Evolutionary conservation across 164 flowering plant species (phyloP).

Genomic region (Sextonia rubra): DNA sequence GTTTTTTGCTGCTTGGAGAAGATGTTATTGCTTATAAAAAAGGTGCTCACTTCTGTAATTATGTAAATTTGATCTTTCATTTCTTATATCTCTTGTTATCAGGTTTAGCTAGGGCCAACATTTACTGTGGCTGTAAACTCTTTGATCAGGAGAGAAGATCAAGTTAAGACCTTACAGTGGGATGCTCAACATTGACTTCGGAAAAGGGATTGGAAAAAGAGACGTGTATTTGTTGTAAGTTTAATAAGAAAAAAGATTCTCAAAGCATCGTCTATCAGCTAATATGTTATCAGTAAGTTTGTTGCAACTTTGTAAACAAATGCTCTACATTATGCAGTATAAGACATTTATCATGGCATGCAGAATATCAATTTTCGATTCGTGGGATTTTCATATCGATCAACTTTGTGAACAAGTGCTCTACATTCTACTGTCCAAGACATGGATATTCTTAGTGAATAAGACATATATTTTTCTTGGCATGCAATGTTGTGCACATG

Average conservation of each 20-base stretch:
- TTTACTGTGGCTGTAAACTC: background rate
- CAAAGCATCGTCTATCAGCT: slow-evolving; percentile 1
- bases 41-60: slow-evolving; percentile 42
- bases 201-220: slow-evolving; percentile 80
- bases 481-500: no score
- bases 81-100: background rate
- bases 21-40: slow-evolving; percentile 87
- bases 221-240: slow-evolving; percentile 95
- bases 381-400: no score
- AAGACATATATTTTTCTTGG: background rate
- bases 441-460: background rate
- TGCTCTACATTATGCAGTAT: background rate
- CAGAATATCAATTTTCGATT: background rate
- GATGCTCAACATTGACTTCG: slow-evolving; percentile 87
- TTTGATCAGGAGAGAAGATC: slow-evolving; percentile 62
- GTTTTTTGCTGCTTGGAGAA: slow-evolving; percentile 95
- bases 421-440: background rate
- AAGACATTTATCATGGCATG: background rate
- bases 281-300: background rate
- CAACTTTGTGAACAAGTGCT: background rate
- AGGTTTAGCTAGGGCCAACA: background rate
- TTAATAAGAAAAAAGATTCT: slow-evolving; percentile 8
- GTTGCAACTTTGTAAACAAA: background rate
- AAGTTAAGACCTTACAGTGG: slow-evolving; percentile 87
- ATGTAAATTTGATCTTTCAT: background rate